Evolutionary conservation across 768 basidiomycete species (phyloP).

Genomic region (Trametes maxima): DNA sequence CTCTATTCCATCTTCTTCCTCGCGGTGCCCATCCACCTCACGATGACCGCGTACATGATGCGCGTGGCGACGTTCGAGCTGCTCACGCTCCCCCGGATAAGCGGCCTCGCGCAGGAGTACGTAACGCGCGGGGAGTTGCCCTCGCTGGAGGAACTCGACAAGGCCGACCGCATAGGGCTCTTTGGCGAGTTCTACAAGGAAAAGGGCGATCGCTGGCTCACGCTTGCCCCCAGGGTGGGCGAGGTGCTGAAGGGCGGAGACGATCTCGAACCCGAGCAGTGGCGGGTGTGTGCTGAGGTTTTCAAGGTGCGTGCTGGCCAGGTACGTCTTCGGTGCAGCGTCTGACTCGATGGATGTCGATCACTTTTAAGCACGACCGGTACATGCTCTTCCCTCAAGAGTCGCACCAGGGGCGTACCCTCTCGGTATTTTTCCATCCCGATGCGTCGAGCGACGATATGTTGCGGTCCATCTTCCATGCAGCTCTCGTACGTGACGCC

Average conservation of each 20-base stretch:
- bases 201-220: slow-evolving; percentile 25
- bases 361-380: slow-evolving; percentile 24
- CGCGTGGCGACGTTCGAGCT: slow-evolving; percentile 33
- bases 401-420: slow-evolving; percentile 1
- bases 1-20: slow-evolving; percentile 31
- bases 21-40: slow-evolving; percentile 27
- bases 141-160: slow-evolving; percentile 25
- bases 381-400: slow-evolving; percentile 29
- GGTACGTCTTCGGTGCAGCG: background rate
- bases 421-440: slow-evolving; percentile 29
- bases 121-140: slow-evolving; percentile 12
- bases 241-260: slow-evolving; percentile 23
- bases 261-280: slow-evolving; percentile 18
- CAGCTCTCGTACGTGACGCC: slow-evolving; percentile 19
- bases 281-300: slow-evolving; percentile 27
- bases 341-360: background rate
- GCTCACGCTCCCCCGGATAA: slow-evolving; percentile 32
- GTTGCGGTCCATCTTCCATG: slow-evolving; percentile 30
- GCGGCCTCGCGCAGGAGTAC: slow-evolving; percentile 27
- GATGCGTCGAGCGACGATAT: slow-evolving; percentile 30
- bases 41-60: slow-evolving; percentile 31
- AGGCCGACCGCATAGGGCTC: slow-evolving; percentile 19
- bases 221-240: slow-evolving; percentile 26
- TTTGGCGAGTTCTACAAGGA: slow-evolving; percentile 34
- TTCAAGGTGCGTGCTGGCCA: slow-evolving; percentile 27